Evolutionary conservation across 148 eudicot genomes (phyloP), one percentile per base, ranked within the genome.

Genomic region (Chenopodium suecicum): DNA sequence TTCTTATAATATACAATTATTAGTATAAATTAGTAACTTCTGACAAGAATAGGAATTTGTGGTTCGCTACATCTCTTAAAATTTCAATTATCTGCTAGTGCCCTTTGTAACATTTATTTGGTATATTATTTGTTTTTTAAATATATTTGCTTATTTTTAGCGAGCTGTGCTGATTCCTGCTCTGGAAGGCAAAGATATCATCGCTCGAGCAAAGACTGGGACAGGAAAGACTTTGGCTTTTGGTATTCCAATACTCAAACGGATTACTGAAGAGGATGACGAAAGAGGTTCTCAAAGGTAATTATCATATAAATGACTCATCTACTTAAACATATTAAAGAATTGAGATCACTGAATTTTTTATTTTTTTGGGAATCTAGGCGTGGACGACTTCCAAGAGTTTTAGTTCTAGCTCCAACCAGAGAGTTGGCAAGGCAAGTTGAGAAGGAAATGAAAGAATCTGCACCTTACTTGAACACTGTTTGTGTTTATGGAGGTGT

Each of bases 401-500:
- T 87, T 46, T 80, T 96, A 85, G 93, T 94, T 58, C 94, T 96
- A 73, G 99, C 99, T 81, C 99, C 99, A 52, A 96, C 99, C 7
- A 87, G 99, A 87, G 99, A 96, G 85, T 85, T 96, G 83, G 99
- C 99, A 68, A 92, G 84, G 86, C 99, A 96, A 88, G 99, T 96
- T 58, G 99, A 96, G 78, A 96, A 92, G 76, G 99, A 94, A 89
- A 90, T 96, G 85, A 90, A 91, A 82, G 99, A 96, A 79, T 92
- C 99, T 73, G 99, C 99, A 50, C 99, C 99, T 1, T 96, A 92
- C 79, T 79, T 96, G 89, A 92, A 70, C 89, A 92, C 98, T 9
- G 98, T 96, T 47, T 96, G 99, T 82, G 93, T 96, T 47, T 96
- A 96, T 84, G 99, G 99, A 72, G 99, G 99, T 64, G 98, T 96